Evolutionary conservation across 1,284 basidiomycete species (phyloP).

Genomic region (Ceratobasidium papillatum): DNA sequence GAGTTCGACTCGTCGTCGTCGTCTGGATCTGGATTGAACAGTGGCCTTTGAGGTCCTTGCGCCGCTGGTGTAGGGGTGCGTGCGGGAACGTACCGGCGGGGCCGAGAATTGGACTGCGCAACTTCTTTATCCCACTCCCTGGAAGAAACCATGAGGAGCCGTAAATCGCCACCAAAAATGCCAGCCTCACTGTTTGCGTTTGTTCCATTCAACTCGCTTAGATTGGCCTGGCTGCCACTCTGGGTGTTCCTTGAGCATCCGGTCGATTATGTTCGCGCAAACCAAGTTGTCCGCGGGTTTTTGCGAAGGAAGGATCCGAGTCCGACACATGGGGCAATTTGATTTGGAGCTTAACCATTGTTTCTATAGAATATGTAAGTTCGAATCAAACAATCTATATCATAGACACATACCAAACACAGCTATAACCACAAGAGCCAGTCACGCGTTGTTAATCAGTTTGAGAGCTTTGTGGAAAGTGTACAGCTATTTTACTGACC

Average conservation of each 20-base stretch:
- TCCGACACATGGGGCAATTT: conserved; percentile 29
- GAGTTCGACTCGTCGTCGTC: conserved; percentile 8
- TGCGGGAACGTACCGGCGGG: not conserved
- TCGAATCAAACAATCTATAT: not conserved
- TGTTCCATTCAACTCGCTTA: conserved; percentile 47
- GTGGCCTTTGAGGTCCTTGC: not conserved
- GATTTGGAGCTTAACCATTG: conserved; percentile 11
- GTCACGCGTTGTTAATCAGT: not conserved
- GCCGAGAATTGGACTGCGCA: not conserved
- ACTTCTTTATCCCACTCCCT: conserved; percentile 26
- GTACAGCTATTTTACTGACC: conserved; percentile 8
- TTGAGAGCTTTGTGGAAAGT: not conserved
- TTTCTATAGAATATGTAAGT: conserved; percentile 2
- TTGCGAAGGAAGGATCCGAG: not conserved
- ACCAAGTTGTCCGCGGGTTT: conserved; percentile 12
- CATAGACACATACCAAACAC: conserved; percentile 8
- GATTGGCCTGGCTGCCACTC: conserved; percentile 22
- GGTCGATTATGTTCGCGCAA: conserved; percentile 21
- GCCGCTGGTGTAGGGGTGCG: not conserved
- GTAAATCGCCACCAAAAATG: not conserved
- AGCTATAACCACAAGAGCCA: not conserved
- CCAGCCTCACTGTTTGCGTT: conserved; percentile 48
- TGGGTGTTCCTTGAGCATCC: conserved; percentile 8
- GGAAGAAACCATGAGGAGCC: not conserved
- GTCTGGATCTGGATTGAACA: conserved; percentile 11